A percentile compares a stretch with the other conserved stretches of the same genome.
These are phyloP conservation scores for Mycotypha africana DNA, from an alignment of 371 early-diverging fungal species.

Conservation along the genomic window DNA sequence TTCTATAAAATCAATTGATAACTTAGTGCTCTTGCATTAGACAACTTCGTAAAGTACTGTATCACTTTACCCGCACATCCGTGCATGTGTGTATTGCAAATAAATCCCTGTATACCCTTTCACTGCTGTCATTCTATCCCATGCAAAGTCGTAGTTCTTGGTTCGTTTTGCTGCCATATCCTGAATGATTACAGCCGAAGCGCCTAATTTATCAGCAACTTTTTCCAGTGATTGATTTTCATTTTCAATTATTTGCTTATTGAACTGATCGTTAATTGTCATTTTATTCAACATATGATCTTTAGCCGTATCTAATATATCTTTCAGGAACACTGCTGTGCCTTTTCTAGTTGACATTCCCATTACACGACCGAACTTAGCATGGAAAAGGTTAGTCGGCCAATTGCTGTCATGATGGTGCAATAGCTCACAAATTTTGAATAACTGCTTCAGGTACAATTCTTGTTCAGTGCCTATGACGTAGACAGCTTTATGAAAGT, in stretches of 20 bases:
- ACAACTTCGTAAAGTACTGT: background rate
- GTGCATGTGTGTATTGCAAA: constrained; percentile 93
- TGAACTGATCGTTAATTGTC: constrained; percentile 38
- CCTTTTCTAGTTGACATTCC: constrained; percentile 98
- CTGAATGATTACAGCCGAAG: constrained; percentile 90
- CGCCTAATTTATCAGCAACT: constrained; percentile 69
- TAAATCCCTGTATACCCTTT: constrained; percentile 98
- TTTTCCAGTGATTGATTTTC: constrained; percentile 35
- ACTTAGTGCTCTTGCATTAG: background rate
- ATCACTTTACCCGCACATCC: constrained; percentile 62
- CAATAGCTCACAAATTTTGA: constrained; percentile 78
- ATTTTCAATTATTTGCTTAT: background rate
- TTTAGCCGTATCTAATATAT: constrained; percentile 87
- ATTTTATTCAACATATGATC: constrained; percentile 74
- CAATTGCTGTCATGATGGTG: constrained; percentile 1
- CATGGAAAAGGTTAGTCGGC: constrained; percentile 64
- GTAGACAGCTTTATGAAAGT: constrained; percentile 85
- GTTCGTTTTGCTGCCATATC: constrained; percentile 91
- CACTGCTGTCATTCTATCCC: constrained; percentile 89
- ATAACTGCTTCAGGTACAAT: constrained; percentile 89
- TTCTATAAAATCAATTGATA: constrained; percentile 18
- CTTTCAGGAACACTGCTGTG: constrained; percentile 92
- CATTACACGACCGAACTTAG: constrained; percentile 91
- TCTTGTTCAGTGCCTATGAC: constrained; percentile 92
- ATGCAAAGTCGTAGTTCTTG: constrained; percentile 94